A percentile compares a stretch with the other conserved stretches of the same genome.
Conservation (phyloP, 179 eudicot species). For the Pouteria campechiana region DNA sequence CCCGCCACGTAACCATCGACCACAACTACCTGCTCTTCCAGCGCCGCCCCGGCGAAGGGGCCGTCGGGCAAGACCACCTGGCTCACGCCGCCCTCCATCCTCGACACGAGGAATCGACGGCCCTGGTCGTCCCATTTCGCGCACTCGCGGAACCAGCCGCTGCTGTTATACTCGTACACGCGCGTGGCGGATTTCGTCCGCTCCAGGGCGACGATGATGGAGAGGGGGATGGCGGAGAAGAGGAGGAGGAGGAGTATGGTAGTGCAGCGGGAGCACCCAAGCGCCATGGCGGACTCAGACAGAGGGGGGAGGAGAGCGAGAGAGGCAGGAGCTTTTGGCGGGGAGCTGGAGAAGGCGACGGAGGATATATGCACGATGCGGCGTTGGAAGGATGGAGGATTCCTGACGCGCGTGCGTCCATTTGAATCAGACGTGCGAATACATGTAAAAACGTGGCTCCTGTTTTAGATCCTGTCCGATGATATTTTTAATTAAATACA, state of each 20-base stretch:
- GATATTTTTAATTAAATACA: too few relatives aligned
- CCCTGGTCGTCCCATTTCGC: slow-evolving; percentile 64
- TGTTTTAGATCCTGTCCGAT: too few relatives aligned
- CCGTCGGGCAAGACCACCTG: slow-evolving; percentile 24
- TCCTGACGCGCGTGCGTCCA: too few relatives aligned
- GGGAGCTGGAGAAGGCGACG: not conserved
- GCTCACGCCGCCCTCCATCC: slow-evolving; percentile 72
- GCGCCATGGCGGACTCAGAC: too few relatives aligned
- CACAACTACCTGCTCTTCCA: slow-evolving; percentile 42
- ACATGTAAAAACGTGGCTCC: too few relatives aligned
- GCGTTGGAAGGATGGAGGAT: too few relatives aligned
- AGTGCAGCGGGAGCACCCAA: slow-evolving; percentile 26
- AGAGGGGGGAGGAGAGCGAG: not conserved
- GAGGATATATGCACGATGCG: too few relatives aligned
- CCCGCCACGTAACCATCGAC: slow-evolving; percentile 40
- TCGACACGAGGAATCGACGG: slow-evolving; percentile 63
- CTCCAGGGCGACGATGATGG: slow-evolving; percentile 47
- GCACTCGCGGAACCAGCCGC: slow-evolving; percentile 60
- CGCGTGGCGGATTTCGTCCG: slow-evolving; percentile 28
- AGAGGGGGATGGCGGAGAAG: slow-evolving; percentile 66
- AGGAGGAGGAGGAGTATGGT: slow-evolving; percentile 35
- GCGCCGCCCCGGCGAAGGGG: not conserved
- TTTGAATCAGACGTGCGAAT: too few relatives aligned
- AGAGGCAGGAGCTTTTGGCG: not conserved
- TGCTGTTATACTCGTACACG: slow-evolving; percentile 59